Evolutionary conservation across 495 filamentous ascomycete genomes (phyloP).

Genomic region (Lepidopterella palustris): DNA sequence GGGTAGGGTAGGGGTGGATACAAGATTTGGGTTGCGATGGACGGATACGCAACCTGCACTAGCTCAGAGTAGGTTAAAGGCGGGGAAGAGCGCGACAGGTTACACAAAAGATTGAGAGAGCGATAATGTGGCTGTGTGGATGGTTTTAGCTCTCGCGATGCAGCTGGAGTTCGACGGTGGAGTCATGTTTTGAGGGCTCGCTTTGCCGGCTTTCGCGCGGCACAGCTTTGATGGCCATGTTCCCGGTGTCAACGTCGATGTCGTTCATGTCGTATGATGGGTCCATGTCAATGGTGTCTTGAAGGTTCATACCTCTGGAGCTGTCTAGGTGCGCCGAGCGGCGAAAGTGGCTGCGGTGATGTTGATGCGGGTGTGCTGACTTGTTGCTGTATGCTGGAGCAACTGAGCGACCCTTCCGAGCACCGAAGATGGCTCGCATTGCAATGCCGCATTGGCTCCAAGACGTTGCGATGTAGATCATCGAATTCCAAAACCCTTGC

Average conservation of each 20-base stretch:
- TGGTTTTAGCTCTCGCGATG: background rate
- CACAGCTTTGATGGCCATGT: background rate
- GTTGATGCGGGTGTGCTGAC: background rate
- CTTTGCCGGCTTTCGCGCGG: background rate
- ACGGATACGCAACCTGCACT: too few species aligned
- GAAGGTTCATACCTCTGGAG: background rate
- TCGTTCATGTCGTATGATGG: background rate
- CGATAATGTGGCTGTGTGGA: background rate
- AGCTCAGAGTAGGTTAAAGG: too few species aligned
- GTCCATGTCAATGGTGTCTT: background rate
- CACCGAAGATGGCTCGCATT: background rate
- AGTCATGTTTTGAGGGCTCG: background rate
- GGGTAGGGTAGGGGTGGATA: too few species aligned
- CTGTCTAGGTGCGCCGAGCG: background rate
- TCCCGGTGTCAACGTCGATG: background rate
- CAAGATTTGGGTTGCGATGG: too few species aligned
- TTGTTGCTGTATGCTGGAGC: background rate
- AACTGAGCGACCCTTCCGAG: background rate
- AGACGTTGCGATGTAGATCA: slow-evolving; percentile 69
- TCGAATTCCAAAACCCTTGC: slow-evolving; percentile 81
- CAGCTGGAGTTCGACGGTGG: background rate
- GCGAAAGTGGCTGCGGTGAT: background rate
- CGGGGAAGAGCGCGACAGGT: too few species aligned
- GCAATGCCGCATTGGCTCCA: background rate
- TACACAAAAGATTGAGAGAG: too few species aligned